These are phyloP conservation scores for Firmiana major DNA, from an alignment of 345 rosid species.

Conservation along the genomic window DNA sequence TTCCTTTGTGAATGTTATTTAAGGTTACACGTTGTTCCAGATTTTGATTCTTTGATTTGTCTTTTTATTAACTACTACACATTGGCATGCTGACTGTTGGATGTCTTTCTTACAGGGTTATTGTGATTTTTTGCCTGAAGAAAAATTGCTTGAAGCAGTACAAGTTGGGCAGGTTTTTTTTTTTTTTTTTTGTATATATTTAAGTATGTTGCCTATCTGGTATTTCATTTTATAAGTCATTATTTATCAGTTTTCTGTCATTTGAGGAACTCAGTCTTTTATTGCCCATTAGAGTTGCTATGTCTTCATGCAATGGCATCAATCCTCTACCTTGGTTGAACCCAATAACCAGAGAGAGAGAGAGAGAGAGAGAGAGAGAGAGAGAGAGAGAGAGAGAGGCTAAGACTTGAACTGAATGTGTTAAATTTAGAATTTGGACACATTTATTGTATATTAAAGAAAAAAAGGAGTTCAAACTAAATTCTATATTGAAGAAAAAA, in stretches of 20 bases:
- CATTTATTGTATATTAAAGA: not conserved
- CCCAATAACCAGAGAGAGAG: not conserved
- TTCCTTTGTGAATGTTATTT: not conserved
- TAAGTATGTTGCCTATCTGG: constrained; percentile 22
- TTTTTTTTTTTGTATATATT: too few species aligned
- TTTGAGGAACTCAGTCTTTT: constrained; percentile 2
- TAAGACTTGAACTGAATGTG: not conserved
- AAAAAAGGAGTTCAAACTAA: not conserved
- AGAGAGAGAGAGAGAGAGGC: not conserved
- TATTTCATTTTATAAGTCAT: constrained; percentile 5
- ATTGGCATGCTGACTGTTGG: constrained; percentile 15
- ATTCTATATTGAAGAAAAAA: not conserved
- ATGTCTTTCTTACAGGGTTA: constrained; percentile 63
- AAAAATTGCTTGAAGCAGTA: constrained; percentile 85
- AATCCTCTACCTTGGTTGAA: not conserved
- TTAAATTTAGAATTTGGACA: not conserved
- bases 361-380: not conserved
- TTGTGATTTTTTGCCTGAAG: constrained; percentile 90
- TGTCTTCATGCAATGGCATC: not conserved
- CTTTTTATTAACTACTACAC: not conserved
- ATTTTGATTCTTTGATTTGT: not conserved
- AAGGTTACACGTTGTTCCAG: not conserved
- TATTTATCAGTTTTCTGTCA: not conserved
- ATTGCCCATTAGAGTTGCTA: not conserved
- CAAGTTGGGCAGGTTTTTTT: constrained; percentile 88